Base-by-base conservation (phyloP, 495 filamentous ascomycete species). In the Trichoderma asperelloides region DNA sequence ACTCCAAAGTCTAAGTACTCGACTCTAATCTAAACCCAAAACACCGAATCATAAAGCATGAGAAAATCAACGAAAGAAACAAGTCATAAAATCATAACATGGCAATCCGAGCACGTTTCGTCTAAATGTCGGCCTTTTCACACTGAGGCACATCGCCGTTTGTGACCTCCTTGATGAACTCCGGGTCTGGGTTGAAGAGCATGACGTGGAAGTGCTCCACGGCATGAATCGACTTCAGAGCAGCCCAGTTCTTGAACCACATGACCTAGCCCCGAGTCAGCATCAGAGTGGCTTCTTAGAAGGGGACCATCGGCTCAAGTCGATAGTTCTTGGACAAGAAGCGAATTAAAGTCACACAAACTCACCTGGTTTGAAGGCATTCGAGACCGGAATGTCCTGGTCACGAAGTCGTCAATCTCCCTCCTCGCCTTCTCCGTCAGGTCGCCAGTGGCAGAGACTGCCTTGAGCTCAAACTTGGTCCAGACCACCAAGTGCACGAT, bases 201-300 rank as follows among this genome's bases (percentile, higher is more conserved):
- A 96, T 93, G 72, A 96, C 89, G 76, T 96, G 92, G 76, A 96
- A 95, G 73, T 96, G 92, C 80, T 96, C 92, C n/a, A 96, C 84
- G n/a, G 89, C 85, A 69, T 91, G 85, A 15, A 96, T 84, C 3
- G 86, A 89, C 76, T 96, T 96, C 68, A 96, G 78, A 2, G 83
- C 84, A 64, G 79, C 82, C 92, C 92, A 96, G 72, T 96, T 96
- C 81, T 89, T 92, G 80, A 96, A 96, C 92, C 92, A 96, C 57
- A 90, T 82, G 43, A 92, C 86, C 87, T 91, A 18, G 33, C 9
- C 9, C 5, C 33, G 33, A 37, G 33, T 37, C 33, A 37, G 33
- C 5, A 37, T 37, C 5, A 37, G 33, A 37, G 5, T 8, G 5
- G 0, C 33, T 37, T 3, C 33, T n/a, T n/a, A 6, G 30, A 6